phyloP scores from a whole-genome alignment of 2,329 filamentous ascomycete genomes.

The Lomentospora prolificans region DNA sequence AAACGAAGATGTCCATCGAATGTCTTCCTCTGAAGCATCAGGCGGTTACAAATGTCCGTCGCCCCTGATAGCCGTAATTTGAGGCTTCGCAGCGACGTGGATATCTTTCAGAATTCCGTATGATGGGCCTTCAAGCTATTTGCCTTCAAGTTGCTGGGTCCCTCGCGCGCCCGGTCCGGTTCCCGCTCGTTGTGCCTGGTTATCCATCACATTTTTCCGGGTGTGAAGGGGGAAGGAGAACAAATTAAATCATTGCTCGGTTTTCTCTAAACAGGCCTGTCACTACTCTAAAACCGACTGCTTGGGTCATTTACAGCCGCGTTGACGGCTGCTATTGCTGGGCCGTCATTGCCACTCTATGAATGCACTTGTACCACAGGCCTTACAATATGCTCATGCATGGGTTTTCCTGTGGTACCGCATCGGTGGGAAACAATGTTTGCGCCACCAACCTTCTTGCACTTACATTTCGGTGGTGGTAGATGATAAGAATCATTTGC shows the following conservation, averaged over 20 bases:
- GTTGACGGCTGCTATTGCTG: constrained; percentile 4
- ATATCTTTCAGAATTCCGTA: too few relatives aligned
- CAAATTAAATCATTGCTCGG: background rate
- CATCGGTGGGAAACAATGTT: background rate
- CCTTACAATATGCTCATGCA: background rate
- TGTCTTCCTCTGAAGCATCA: too few relatives aligned
- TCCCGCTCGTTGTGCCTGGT: too few relatives aligned
- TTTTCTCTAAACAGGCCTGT: background rate
- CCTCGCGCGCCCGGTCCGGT: too few relatives aligned
- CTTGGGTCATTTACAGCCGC: constrained; percentile 7
- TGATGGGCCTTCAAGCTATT: too few relatives aligned
- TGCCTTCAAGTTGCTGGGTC: too few relatives aligned
- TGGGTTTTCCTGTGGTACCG: background rate
- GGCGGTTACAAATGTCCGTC: too few relatives aligned
- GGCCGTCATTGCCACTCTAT: background rate
- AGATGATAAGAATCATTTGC: background rate
- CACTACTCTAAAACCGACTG: background rate
- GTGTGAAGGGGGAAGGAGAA: background rate
- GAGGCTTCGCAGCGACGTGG: too few relatives aligned
- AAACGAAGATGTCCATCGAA: background rate
- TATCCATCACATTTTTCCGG: constrained; percentile 3
- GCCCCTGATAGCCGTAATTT: too few relatives aligned
- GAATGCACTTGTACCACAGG: background rate
- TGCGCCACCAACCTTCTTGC: background rate
- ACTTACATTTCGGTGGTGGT: background rate